Base-by-base conservation (phyloP, 108 stramenopile species). In the Skeletonema costatum region DNA sequence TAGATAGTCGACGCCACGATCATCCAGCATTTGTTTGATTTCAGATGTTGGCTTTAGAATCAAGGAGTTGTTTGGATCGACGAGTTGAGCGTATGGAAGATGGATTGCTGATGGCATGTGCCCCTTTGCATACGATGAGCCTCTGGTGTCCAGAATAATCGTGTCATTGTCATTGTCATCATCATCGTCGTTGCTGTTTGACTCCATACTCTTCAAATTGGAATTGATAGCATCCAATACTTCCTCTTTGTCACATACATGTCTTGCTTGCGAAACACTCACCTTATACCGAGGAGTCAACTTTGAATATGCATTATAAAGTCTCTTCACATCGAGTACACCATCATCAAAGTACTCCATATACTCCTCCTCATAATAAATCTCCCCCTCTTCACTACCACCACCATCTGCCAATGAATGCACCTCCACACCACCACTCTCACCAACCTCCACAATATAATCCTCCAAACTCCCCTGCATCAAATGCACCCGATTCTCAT, bases 101-200 rank as follows among this genome's bases (percentile, higher is more conserved):
- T 94, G 92, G 14, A 81, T 71, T 11, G 89, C 86, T 12, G 88
- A 87, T 36, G 93, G 93, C 87, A 94, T 94, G 66, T 89, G 90
- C 3, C 93, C 93, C 29, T 78, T 78, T 84, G 46, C 69, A 89
- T 70, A 68, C 16, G 76, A 86, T 9, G 82, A 61, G n/a, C 89
- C 77, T 59, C 93, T 80, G 11, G 84, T 91, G 79, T 94, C 93
- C 2, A 94, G 81, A 50, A 94, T 74, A 11, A 87, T 68, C 19
- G 73, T 58, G 30, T 81, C 72, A 8, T 81, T 41, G 17, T 75
- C 64, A 11, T n/a, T n/a, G n/a, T 73, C 51, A 17, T 32, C 44
- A 25, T 33, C 13, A 7, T 72, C 35, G 29, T 21, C 1, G 13
- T 29, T 53, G 9, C 1, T 33, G 9, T 30, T 38, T 5, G 31